phyloP scores from a whole-genome alignment of 306 rosid species.

The Prunus armeniaca region DNA sequence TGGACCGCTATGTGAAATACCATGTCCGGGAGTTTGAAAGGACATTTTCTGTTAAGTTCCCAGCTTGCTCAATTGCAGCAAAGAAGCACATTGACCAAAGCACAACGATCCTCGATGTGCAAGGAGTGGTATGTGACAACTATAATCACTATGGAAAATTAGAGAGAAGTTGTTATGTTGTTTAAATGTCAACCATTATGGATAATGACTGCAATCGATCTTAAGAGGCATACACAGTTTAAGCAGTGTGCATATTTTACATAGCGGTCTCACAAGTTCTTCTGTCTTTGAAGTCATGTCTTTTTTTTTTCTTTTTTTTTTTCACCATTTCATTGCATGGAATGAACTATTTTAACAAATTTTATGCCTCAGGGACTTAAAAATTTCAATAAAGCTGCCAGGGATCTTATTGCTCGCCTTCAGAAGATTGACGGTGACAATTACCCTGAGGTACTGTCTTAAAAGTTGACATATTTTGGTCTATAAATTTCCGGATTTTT shows the following conservation, averaged over 20 bases:
- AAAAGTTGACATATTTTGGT: neutral
- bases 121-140: conserved; percentile 81
- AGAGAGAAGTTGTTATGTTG: neutral
- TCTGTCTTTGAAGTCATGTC: neutral
- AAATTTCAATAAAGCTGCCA: conserved; percentile 73
- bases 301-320: neutral
- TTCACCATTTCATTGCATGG: neutral
- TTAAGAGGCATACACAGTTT: neutral
- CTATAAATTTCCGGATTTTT: neutral
- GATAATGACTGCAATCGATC: neutral
- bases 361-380: conserved; percentile 65
- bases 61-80: conserved; percentile 89
- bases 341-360: neutral
- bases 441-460: conserved; percentile 76
- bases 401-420: conserved; percentile 69
- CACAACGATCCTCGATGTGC: conserved; percentile 88
- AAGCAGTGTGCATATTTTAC: neutral
- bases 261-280: neutral
- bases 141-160: conserved; percentile 8
- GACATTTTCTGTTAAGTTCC: conserved; percentile 69
- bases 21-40: conserved; percentile 86
- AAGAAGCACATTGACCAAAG: conserved; percentile 94
- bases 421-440: conserved; percentile 85
- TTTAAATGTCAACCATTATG: neutral
- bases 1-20: conserved; percentile 79